Conservation (phyloP, 2,329 filamentous ascomycete species). For the Phoma sp. region DNA sequence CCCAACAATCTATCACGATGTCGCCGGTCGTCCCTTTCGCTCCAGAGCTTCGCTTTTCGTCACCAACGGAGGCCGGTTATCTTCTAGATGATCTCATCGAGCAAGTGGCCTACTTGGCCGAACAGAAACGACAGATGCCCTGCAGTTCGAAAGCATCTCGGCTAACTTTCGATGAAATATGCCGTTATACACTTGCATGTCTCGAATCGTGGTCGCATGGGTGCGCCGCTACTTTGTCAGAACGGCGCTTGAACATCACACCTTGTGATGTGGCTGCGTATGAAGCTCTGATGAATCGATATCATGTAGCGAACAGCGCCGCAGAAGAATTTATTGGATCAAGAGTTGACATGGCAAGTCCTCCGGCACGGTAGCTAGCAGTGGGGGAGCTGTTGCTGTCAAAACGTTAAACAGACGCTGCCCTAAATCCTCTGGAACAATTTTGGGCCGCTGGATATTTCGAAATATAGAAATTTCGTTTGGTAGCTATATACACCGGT, state of each 20-base stretch:
- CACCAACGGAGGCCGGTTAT: conserved; percentile 5
- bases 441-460: too few species aligned
- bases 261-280: background rate
- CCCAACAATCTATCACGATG: too few species aligned
- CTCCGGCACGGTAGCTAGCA: background rate
- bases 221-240: conserved; percentile 8
- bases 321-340: background rate
- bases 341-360: background rate
- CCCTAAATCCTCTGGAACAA: too few species aligned
- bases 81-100: conserved; percentile 11
- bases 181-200: conserved; percentile 6
- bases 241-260: background rate
- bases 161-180: background rate
- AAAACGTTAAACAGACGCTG: too few species aligned
- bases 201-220: conserved; percentile 12
- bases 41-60: conserved; percentile 1
- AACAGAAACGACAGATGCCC: conserved; percentile 3
- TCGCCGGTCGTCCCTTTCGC: background rate
- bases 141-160: background rate
- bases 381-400: too few species aligned
- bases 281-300: background rate
- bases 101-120: conserved; percentile 2
- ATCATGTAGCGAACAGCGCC: background rate
- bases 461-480: too few species aligned
- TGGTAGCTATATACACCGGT: too few species aligned